Percentiles rank a stretch among this genome's conserved stretches.
phyloP scores from a whole-genome alignment of 2,329 filamentous ascomycete species.

The Neofusicoccum parvum region DNA sequence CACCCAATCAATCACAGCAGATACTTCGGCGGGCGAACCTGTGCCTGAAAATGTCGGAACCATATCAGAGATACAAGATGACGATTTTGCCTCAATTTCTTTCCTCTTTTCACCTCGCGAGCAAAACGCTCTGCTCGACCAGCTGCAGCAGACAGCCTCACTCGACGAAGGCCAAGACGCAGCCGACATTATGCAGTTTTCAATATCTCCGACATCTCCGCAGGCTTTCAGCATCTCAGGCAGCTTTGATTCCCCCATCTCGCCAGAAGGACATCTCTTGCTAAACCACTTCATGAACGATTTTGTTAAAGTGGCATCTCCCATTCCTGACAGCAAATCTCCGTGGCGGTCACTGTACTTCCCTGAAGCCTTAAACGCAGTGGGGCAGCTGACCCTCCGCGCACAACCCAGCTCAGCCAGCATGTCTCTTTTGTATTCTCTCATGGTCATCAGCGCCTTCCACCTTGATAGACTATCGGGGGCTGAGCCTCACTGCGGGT shows the following conservation, averaged over 20 bases:
- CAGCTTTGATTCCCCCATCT: neutral
- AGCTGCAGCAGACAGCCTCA: neutral
- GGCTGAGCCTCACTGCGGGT: neutral
- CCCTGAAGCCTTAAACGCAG: neutral
- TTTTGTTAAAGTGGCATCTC: constrained; percentile 11
- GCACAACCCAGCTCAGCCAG: neutral
- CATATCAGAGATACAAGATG: neutral
- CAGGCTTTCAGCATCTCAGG: neutral
- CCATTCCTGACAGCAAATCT: neutral
- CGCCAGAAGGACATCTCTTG: constrained; percentile 1
- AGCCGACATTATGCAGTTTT: neutral
- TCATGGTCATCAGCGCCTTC: constrained; percentile 8
- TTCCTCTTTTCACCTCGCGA: neutral
- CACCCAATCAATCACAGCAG: neutral
- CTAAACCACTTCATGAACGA: constrained; percentile 8
- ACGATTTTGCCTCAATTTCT: neutral
- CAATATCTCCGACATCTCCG: neutral
- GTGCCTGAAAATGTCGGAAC: neutral
- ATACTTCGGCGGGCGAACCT: neutral
- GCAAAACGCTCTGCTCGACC: neutral
- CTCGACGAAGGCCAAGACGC: neutral
- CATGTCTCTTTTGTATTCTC: neutral
- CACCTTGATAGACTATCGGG: constrained; percentile 2
- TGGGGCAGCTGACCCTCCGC: constrained; percentile 3
- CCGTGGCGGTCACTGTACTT: constrained; percentile 3